These are phyloP conservation scores for Ajuga chamaepitys DNA, from an alignment of 257 asterid species.

Conservation along the genomic window DNA sequence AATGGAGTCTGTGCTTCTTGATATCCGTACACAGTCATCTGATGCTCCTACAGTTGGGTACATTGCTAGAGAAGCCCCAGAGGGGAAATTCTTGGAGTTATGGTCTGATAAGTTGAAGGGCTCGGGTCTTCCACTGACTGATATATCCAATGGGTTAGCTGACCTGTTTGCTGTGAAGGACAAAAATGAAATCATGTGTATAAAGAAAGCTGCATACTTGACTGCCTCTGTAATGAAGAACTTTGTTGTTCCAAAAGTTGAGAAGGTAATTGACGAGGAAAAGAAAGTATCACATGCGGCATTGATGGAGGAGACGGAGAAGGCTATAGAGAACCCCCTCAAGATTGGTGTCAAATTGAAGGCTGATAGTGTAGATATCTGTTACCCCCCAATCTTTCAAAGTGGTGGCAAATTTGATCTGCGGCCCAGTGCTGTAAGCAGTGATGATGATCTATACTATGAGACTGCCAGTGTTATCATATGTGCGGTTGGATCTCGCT, in stretches of 20 bases:
- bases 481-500: conserved; percentile 66
- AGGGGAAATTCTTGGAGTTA: conserved; percentile 46
- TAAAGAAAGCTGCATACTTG: conserved; percentile 62
- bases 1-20: conserved; percentile 38
- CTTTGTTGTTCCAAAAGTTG: conserved; percentile 61
- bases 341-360: conserved; percentile 59
- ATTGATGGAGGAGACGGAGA: conserved; percentile 69
- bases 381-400: conserved; percentile 84
- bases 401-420: conserved; percentile 75
- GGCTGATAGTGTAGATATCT: conserved; percentile 74
- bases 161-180: conserved; percentile 62
- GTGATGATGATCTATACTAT: conserved; percentile 47
- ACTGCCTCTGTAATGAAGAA: conserved; percentile 52
- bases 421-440: conserved; percentile 64
- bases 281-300: conserved; percentile 57
- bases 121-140: conserved; percentile 36
- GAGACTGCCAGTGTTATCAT: conserved; percentile 58
- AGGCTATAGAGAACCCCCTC: conserved; percentile 54
- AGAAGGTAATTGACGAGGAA: conserved; percentile 64
- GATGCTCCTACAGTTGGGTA: conserved; percentile 36
- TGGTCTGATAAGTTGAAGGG: conserved; percentile 54
- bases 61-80: conserved; percentile 55
- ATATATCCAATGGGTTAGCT: conserved; percentile 51
- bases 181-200: conserved; percentile 38
- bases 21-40: conserved; percentile 24